Evolutionary conservation across 1,139 yeast species (phyloP).

Genomic region (Hanseniaspora sp.): DNA sequence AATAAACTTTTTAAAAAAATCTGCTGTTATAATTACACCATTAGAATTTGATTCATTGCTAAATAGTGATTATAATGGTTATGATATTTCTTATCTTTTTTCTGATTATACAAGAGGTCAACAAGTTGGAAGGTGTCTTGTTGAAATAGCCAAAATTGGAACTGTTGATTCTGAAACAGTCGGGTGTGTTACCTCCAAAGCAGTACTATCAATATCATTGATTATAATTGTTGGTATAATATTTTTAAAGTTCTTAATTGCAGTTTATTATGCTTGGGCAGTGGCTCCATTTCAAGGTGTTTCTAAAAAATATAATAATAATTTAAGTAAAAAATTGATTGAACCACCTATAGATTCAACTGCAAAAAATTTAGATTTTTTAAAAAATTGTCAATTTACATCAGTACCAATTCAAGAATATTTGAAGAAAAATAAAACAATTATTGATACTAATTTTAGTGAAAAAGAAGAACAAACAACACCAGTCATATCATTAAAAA

Average conservation of each 20-base stretch:
- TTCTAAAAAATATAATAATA: slow-evolving; percentile 31
- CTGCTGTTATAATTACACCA: slow-evolving; percentile 63
- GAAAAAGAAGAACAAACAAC: not conserved
- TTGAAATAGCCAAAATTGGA: slow-evolving; percentile 85
- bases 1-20: slow-evolving; percentile 54
- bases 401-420: slow-evolving; percentile 33
- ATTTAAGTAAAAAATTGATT: slow-evolving; percentile 55
- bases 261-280: slow-evolving; percentile 81
- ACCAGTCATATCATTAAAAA: too few species aligned
- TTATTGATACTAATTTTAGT: too few species aligned
- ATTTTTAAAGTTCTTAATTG: slow-evolving; percentile 62
- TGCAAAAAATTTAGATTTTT: not conserved
- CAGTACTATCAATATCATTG: slow-evolving; percentile 69
- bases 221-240: slow-evolving; percentile 78
- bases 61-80: slow-evolving; percentile 53
- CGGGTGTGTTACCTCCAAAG: slow-evolving; percentile 89
- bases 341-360: slow-evolving; percentile 59
- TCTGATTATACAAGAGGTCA: slow-evolving; percentile 58
- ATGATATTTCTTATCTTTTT: slow-evolving; percentile 68
- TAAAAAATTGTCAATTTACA: slow-evolving; percentile 19
- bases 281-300: slow-evolving; percentile 76
- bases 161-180: slow-evolving; percentile 77
- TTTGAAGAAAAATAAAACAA: slow-evolving; percentile 25
- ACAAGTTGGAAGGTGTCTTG: slow-evolving; percentile 60
- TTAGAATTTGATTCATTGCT: slow-evolving; percentile 52